Evolutionary conservation across 768 basidiomycete species (phyloP).

Genomic region (Lactifluus rugatus): DNA sequence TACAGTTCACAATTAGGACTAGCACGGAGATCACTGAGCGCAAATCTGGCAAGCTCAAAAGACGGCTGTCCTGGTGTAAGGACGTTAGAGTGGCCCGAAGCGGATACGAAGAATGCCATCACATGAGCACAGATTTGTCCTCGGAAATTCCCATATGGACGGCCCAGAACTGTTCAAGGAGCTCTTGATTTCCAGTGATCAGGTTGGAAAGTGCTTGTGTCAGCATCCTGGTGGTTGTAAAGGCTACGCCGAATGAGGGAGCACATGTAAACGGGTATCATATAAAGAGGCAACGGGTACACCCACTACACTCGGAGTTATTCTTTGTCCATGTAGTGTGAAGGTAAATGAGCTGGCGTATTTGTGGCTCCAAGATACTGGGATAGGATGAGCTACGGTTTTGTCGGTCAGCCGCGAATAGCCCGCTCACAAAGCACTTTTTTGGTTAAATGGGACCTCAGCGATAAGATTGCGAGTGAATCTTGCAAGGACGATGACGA

Average conservation of each 20-base stretch:
- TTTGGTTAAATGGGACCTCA: slow-evolving; percentile 63
- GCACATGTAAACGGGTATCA: background rate
- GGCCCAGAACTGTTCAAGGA: slow-evolving; percentile 52
- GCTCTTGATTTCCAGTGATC: slow-evolving; percentile 58
- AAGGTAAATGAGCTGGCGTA: slow-evolving; percentile 57
- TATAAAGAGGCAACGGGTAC: background rate
- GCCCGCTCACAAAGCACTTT: slow-evolving; percentile 54
- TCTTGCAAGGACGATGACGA: slow-evolving; percentile 39
- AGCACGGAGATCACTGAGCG: slow-evolving; percentile 8
- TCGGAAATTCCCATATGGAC: slow-evolving; percentile 59
- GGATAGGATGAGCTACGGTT: background rate
- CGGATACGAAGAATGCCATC: slow-evolving; percentile 2
- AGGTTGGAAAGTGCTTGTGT: slow-evolving; percentile 79
- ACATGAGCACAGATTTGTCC: slow-evolving; percentile 71
- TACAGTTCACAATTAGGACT: slow-evolving; percentile 17
- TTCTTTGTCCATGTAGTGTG: slow-evolving; percentile 73
- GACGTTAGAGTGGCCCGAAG: slow-evolving; percentile 2
- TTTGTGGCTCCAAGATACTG: slow-evolving; percentile 62
- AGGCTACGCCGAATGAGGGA: slow-evolving; percentile 36
- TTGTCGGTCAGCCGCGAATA: background rate
- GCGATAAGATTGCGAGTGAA: slow-evolving; percentile 83
- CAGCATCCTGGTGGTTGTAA: slow-evolving; percentile 52
- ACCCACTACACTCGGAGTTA: slow-evolving; percentile 36
- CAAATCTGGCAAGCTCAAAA: slow-evolving; percentile 22
- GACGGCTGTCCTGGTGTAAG: slow-evolving; percentile 33